A percentile compares a stretch with the other conserved stretches of the same genome.
Evolutionary conservation across 139 green algal species (phyloP).

Genomic region (Chlamydomonas sp.): DNA sequence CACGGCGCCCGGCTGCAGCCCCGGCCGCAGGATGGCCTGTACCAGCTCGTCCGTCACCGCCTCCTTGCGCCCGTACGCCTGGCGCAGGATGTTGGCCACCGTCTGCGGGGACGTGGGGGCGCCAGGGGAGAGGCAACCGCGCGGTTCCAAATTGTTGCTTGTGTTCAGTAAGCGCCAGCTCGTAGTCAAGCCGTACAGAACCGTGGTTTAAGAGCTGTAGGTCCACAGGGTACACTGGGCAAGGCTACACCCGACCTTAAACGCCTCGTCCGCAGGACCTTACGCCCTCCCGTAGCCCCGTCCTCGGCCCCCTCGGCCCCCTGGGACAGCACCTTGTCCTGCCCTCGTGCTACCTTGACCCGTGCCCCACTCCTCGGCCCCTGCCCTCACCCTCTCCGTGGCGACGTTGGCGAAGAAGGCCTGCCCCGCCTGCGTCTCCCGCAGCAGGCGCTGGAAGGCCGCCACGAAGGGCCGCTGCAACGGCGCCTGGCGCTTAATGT

Average conservation of each 20-base stretch:
- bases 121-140: background rate
- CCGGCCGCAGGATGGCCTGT: conserved; percentile 86
- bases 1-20: conserved; percentile 79
- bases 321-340: too few species aligned
- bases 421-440: conserved; percentile 73
- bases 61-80: conserved; percentile 88
- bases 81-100: conserved; percentile 84
- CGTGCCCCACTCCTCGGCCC: too few species aligned
- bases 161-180: too few species aligned
- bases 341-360: too few species aligned
- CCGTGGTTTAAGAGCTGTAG: background rate
- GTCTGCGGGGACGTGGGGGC: conserved; percentile 43
- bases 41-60: conserved; percentile 95
- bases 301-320: too few species aligned
- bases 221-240: background rate
- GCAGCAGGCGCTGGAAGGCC: conserved; percentile 80
- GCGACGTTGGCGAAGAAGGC: conserved; percentile 86
- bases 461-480: conserved; percentile 75
- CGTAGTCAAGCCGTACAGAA: too few species aligned
- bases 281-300: background rate
- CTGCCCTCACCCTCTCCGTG: conserved; percentile 33
- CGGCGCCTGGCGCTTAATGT: conserved; percentile 50
- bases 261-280: background rate
- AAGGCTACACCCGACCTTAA: background rate
- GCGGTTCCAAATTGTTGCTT: too few species aligned